Evolutionary conservation across 2,329 filamentous ascomycete genomes (phyloP), one percentile per base, ranked within the genome.

Genomic region (Fusarium sp.): DNA sequence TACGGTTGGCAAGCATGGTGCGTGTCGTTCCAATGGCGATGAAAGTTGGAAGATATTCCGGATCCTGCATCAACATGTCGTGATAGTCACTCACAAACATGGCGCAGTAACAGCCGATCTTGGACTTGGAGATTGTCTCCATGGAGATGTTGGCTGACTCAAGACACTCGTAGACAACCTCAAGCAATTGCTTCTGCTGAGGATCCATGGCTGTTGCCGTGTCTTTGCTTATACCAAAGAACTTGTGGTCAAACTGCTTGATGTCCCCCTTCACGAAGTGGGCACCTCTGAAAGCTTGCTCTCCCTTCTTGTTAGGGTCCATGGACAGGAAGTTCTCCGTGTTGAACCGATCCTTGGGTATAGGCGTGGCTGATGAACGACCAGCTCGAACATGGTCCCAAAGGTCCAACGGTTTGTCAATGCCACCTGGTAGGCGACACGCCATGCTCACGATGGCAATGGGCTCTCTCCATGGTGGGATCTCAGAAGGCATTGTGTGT

Each of bases 191-290:
- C 2, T 74, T 73, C 29, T 74, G 72, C 41, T 74, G 72, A 1
- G 72, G 72, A 45, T 74, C 72, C 72, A 74, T 74, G 12, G 72
- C 72, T 20, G 71, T 74, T 14, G 71, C 71, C 0, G 72, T 74
- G 11, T 74, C 69, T 58, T 74, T 74, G 54, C 69, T 74, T 22
- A 74, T 74, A 6, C 71, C 71, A 52, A 74, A 74, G 63, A 74
- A 74, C 60, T 74, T 74, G 61, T 74, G 70, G 49, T 74, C 71
- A 40, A 74, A 74, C 61, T 74, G 71, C 49, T 72, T 74, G 18
- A 74, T 66, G 30, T 74, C 71, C 18, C 71, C 48, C 44, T 72
- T 72, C 20, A 74, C 69, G 22, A 74, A 74, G 44, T 74, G 71
- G 10, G 71, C 71, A 13, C 71, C 71, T 44, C 69, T 62, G 40